phyloP scores from a whole-genome alignment of 495 filamentous ascomycete species.

The Penicillium paradoxum region DNA sequence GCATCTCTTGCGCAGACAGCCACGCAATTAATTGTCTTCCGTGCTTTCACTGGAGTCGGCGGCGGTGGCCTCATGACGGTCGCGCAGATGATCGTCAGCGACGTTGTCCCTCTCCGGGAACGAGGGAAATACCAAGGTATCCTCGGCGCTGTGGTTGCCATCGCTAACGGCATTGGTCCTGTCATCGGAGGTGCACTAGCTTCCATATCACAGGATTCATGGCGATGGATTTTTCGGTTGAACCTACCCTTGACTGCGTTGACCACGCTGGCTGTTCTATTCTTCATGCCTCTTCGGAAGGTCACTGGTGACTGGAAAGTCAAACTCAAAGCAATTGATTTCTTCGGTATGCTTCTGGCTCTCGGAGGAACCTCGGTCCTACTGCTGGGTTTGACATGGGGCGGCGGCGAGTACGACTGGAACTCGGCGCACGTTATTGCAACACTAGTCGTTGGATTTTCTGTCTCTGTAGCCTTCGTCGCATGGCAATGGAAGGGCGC shows the following conservation, averaged over 20 bases:
- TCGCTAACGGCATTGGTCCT: conserved; percentile 52
- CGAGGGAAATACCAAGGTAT: conserved; percentile 58
- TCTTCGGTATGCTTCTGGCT: conserved; percentile 34
- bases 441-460: conserved; percentile 43
- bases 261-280: conserved; percentile 45
- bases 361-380: conserved; percentile 44
- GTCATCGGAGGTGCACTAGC: conserved; percentile 51
- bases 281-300: conserved; percentile 47
- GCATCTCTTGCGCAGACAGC: conserved; percentile 47
- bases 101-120: conserved; percentile 50
- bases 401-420: conserved; percentile 49
- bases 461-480: conserved; percentile 41
- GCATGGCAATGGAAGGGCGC: conserved; percentile 47
- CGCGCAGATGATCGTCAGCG: conserved; percentile 51
- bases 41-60: conserved; percentile 51
- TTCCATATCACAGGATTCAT: conserved; percentile 34
- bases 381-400: conserved; percentile 47
- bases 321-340: conserved; percentile 48
- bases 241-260: conserved; percentile 45
- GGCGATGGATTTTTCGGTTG: conserved; percentile 55
- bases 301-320: conserved; percentile 47
- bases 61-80: conserved; percentile 54
- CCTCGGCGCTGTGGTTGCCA: conserved; percentile 48
- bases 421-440: conserved; percentile 43
- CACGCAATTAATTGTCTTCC: conserved; percentile 50